Evolutionary conservation across 345 rosid genomes (phyloP), one percentile per base, ranked within the genome.

Genomic region (Eucalyptus virginea): DNA sequence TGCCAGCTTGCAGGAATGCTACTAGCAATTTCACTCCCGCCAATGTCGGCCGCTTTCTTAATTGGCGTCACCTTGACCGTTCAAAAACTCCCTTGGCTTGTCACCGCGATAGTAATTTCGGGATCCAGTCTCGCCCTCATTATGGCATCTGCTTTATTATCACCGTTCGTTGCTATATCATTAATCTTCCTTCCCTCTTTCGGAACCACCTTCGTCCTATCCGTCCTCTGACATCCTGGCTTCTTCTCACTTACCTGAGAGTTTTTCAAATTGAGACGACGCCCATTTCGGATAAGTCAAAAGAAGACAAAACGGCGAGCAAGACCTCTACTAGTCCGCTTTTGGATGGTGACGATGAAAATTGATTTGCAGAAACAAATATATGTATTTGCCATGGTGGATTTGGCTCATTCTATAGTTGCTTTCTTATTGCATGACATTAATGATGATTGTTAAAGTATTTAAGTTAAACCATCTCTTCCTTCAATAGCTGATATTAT

Each of bases 91-190:
- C 18, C 5, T 30, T 62, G 72, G 72, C 72, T 62, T 30, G 72
- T 9, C 15, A 7, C n/a, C 72, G 4, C 5, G 34, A 62, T 62
- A 62, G 1, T 62, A 13, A 14, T 16, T 62, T 30, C 6, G 18
- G 72, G 19, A 30, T 4, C 15, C 72, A 8, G 4, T 62, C 8
- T 15, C 34, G 9, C 4, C 37, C 18, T 62, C 72, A n/a, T 62
- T 4, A 30, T 30, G 1, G 1, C 69, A 30, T 8, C 7, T 32
- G 34, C 69, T 62, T 12, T 7, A 6, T 28, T 30, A 51, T 51
- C 16, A 2, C 54, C 54, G 54, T 2, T 51, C 3, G 8, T 51
- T 51, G 0, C 1, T 51, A 0, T 15, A 17, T 17, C 1, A 15
- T 16, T 5, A 1, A 50, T 14, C 18, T 16, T 0, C 52, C n/a